Evolutionary conservation across 345 rosid species (phyloP).

Genomic region (Eucalyptus tenuipes): DNA sequence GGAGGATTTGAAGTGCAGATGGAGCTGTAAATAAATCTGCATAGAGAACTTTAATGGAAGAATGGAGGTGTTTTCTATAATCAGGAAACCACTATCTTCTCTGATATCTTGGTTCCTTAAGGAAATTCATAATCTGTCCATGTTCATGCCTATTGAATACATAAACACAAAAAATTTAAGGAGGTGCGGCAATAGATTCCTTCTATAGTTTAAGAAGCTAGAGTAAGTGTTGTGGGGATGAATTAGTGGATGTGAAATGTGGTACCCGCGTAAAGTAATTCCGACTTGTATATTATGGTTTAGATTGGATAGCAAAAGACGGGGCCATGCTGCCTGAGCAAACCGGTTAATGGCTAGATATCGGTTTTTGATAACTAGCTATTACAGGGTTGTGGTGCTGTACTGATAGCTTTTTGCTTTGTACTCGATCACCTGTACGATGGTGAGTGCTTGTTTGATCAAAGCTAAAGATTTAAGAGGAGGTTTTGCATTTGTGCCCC

Average conservation of each 20-base stretch:
- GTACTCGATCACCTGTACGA: neutral
- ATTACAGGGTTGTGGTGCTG: neutral
- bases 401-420: neutral
- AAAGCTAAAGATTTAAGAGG: neutral
- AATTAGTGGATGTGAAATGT: neutral
- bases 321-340: neutral
- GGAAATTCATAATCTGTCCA: neutral
- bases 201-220: neutral
- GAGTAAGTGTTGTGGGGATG: neutral
- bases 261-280: neutral
- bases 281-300: neutral
- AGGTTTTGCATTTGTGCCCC: neutral
- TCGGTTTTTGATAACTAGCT: neutral
- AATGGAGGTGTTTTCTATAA: neutral
- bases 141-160: neutral
- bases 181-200: neutral
- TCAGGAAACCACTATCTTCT: neutral
- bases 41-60: neutral
- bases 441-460: neutral
- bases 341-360: neutral
- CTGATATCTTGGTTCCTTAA: neutral
- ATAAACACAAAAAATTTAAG: neutral
- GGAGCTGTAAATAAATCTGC: neutral
- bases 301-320: neutral
- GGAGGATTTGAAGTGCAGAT: neutral